A percentile compares a stretch with the other conserved stretches of the same genome.
Evolutionary conservation across 2,329 filamentous ascomycete species (phyloP).

Genomic region (Colletotrichum melonis): DNA sequence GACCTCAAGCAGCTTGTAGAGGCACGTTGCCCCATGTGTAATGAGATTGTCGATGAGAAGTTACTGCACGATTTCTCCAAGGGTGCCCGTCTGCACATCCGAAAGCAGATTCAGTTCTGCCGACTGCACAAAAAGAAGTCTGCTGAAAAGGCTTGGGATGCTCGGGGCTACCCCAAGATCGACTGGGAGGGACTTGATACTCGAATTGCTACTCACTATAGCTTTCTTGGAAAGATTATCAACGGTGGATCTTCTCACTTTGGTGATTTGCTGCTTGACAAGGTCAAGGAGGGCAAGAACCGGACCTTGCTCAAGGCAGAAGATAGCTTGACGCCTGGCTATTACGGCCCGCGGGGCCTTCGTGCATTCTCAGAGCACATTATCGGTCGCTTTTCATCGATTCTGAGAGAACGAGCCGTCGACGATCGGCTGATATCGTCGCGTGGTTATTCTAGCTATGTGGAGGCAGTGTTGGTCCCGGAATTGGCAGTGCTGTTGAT

Average conservation of each 20-base stretch:
- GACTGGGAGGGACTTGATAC: conserved; percentile 72
- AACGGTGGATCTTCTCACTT: conserved; percentile 71
- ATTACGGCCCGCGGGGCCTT: conserved; percentile 83
- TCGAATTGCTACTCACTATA: conserved; percentile 68
- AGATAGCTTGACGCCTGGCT: conserved; percentile 76
- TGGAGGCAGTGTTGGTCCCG: conserved; percentile 81
- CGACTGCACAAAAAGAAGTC: conserved; percentile 67
- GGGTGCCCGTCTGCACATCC: conserved; percentile 62
- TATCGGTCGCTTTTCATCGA: conserved; percentile 67
- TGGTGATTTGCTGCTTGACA: conserved; percentile 64
- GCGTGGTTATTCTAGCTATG: conserved; percentile 74
- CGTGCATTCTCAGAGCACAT: conserved; percentile 78
- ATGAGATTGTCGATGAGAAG: conserved; percentile 64
- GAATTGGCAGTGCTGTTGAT: conserved; percentile 70
- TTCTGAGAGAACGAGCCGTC: conserved; percentile 71
- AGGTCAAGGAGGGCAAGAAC: conserved; percentile 67
- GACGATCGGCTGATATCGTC: conserved; percentile 74
- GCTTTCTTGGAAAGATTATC: conserved; percentile 69
- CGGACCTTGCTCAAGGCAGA: conserved; percentile 70
- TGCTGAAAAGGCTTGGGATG: conserved; percentile 59
- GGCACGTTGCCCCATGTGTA: conserved; percentile 73
- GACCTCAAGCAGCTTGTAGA: conserved; percentile 33
- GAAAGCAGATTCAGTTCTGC: conserved; percentile 73
- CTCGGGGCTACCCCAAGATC: conserved; percentile 75
- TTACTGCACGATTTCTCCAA: conserved; percentile 65